phyloP scores from a whole-genome alignment of 805 yeast genomes.

The Cyberlindnera subsufficiens region DNA sequence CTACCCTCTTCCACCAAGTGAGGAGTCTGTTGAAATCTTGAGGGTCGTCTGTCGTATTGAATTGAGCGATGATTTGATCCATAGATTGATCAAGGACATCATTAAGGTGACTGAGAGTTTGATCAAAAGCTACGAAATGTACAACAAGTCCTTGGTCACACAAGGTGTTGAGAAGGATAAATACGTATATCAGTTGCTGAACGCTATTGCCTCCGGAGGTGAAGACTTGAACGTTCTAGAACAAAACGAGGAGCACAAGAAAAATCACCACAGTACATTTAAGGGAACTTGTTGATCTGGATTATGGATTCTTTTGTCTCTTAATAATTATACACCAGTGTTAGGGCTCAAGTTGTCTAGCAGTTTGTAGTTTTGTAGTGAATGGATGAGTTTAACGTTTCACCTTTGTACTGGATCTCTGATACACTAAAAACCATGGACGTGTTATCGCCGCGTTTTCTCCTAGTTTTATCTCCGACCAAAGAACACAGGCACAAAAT shows the following conservation, averaged over 20 bases:
- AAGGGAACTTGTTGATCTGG: constrained; percentile 21
- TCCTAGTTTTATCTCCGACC: too few relatives aligned
- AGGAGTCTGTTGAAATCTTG: constrained; percentile 60
- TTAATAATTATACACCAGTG: too few relatives aligned
- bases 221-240: constrained; percentile 24
- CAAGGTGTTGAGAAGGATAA: constrained; percentile 22
- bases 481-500: too few relatives aligned
- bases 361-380: too few relatives aligned
- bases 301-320: not conserved
- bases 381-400: too few relatives aligned
- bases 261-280: constrained; percentile 22
- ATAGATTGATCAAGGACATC: constrained; percentile 58
- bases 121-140: constrained; percentile 36
- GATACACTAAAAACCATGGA: too few relatives aligned
- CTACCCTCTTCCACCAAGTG: constrained; percentile 68
- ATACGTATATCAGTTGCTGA: constrained; percentile 40
- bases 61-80: constrained; percentile 54
- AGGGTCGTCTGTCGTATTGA: constrained; percentile 79
- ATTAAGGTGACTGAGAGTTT: constrained; percentile 47
- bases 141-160: constrained; percentile 9
- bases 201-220: constrained; percentile 53
- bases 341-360: too few relatives aligned
- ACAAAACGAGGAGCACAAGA: constrained; percentile 17
- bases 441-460: too few relatives aligned
- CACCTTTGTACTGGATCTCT: too few relatives aligned